Conservation (phyloP, 495 filamentous ascomycete genomes). For the Aspergillus sclerotiicarbonarius region DNA sequence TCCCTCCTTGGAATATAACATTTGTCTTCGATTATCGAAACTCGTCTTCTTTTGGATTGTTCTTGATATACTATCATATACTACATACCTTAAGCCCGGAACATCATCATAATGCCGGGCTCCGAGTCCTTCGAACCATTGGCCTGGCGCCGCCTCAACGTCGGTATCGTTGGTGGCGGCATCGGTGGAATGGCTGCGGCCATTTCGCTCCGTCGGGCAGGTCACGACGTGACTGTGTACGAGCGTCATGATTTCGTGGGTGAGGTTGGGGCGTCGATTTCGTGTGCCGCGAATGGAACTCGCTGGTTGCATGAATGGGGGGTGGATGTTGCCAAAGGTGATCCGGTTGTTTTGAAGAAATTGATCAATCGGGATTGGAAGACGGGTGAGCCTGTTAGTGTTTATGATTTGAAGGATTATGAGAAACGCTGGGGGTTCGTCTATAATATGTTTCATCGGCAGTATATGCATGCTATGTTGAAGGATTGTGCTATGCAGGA, state of each 20-base stretch:
- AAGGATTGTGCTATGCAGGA: constrained; percentile 45
- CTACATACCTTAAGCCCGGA: no score
- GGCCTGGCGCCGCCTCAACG: constrained; percentile 37
- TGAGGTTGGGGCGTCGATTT: constrained; percentile 44
- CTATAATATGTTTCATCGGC: constrained; percentile 57
- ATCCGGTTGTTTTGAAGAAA: constrained; percentile 46
- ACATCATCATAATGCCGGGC: no score
- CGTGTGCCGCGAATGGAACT: constrained; percentile 45
- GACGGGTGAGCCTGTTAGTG: constrained; percentile 44
- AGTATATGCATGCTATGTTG: constrained; percentile 55
- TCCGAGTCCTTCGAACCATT: not conserved
- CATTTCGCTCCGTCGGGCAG: constrained; percentile 61
- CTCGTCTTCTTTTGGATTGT: no score
- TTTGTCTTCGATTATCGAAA: no score
- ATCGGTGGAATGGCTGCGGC: constrained; percentile 67
- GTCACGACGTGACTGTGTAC: constrained; percentile 57
- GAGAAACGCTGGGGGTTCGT: constrained; percentile 44
- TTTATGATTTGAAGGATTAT: constrained; percentile 45
- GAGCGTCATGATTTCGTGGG: constrained; percentile 42
- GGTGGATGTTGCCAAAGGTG: constrained; percentile 41
- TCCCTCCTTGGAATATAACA: no score
- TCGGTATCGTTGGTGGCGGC: constrained; percentile 64
- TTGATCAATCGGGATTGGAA: constrained; percentile 52
- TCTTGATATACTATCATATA: no score
- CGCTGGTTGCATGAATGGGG: constrained; percentile 48